Percentiles rank a stretch among this genome's conserved stretches.
phyloP scores from a whole-genome alignment of 495 filamentous ascomycete genomes.

The Aspergillus ellipticus region DNA sequence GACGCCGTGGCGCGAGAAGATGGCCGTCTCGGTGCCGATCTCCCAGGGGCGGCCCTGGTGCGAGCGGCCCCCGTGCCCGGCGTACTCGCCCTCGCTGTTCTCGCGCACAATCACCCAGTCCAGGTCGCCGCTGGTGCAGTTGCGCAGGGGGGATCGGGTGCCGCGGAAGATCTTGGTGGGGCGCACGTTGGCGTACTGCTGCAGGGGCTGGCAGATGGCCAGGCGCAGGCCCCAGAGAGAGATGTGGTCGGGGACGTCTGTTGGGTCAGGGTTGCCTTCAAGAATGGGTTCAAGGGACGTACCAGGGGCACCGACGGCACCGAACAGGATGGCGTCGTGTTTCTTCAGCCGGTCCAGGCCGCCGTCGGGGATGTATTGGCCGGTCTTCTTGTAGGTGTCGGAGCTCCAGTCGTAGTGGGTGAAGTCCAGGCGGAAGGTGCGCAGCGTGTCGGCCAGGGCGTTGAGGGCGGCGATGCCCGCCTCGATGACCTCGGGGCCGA shows the following conservation, averaged over 20 bases:
- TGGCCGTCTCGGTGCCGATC: slow-evolving; percentile 50
- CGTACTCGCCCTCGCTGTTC: slow-evolving; percentile 57
- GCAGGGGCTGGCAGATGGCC: slow-evolving; percentile 51
- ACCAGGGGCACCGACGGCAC: slow-evolving; percentile 54
- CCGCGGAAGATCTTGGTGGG: slow-evolving; percentile 49
- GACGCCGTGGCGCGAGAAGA: slow-evolving; percentile 51
- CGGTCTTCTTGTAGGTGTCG: slow-evolving; percentile 49
- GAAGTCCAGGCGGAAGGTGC: slow-evolving; percentile 48
- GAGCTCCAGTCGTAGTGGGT: slow-evolving; percentile 50
- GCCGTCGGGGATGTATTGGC: slow-evolving; percentile 52
- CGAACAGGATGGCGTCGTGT: slow-evolving; percentile 55
- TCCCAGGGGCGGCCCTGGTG: slow-evolving; percentile 50
- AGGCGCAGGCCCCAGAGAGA: slow-evolving; percentile 54
- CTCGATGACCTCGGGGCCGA: slow-evolving; percentile 51
- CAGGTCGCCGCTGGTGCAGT: slow-evolving; percentile 38
- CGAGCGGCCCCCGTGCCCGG: slow-evolving; percentile 52
- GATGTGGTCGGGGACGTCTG: slow-evolving; percentile 55
- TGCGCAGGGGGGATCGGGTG: slow-evolving; percentile 45
- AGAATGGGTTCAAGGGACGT: slow-evolving; percentile 10
- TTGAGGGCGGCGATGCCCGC: slow-evolving; percentile 46
- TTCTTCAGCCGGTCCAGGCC: slow-evolving; percentile 49
- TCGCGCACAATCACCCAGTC: slow-evolving; percentile 58
- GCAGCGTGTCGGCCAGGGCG: slow-evolving; percentile 37
- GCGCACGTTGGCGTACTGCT: slow-evolving; percentile 56
- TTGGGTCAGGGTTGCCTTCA: slow-evolving; percentile 16